phyloP scores from a whole-genome alignment of 805 yeast genomes.

The Wilhelminamyces savonicus region DNA sequence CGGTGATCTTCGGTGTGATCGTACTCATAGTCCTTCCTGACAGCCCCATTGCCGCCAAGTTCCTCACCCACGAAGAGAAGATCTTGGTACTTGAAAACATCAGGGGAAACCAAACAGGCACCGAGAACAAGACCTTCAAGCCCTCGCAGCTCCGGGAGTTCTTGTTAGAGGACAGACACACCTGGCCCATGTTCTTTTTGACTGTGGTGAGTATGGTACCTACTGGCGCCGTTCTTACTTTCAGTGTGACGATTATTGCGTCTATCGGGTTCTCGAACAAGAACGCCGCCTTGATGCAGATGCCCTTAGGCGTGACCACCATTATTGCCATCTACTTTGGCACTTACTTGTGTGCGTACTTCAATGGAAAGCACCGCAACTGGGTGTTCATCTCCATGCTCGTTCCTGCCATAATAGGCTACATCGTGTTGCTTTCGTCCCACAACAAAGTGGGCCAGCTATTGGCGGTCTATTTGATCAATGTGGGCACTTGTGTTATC shows the following conservation, averaged over 20 bases:
- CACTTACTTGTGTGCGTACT: slow-evolving; percentile 23
- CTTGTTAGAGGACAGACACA: slow-evolving; percentile 38
- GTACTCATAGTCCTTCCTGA: slow-evolving; percentile 44
- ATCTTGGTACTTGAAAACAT: slow-evolving; percentile 37
- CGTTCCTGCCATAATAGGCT: slow-evolving; percentile 28
- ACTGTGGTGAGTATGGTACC: slow-evolving; percentile 43
- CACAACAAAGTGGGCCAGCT: slow-evolving; percentile 38
- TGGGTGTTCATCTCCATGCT: slow-evolving; percentile 24
- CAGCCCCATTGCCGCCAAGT: slow-evolving; percentile 33
- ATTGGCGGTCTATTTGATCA: slow-evolving; percentile 42
- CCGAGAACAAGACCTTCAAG: slow-evolving; percentile 43
- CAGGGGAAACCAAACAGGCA: slow-evolving; percentile 45
- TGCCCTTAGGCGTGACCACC: slow-evolving; percentile 47
- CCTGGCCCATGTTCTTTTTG: slow-evolving; percentile 43
- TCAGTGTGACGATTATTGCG: slow-evolving; percentile 46
- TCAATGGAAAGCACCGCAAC: slow-evolving; percentile 17
- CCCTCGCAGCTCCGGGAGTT: slow-evolving; percentile 41
- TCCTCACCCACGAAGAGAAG: slow-evolving; percentile 37
- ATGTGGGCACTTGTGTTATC: slow-evolving; percentile 53
- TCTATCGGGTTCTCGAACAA: slow-evolving; percentile 44
- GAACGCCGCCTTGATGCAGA: slow-evolving; percentile 44
- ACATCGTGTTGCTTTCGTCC: slow-evolving; percentile 35
- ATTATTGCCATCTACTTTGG: slow-evolving; percentile 24
- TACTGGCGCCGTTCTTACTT: slow-evolving; percentile 48
- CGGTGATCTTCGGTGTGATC: slow-evolving; percentile 42